Evolutionary conservation across 2,329 filamentous ascomycete species (phyloP), one percentile per base, ranked within the genome.

Genomic region (Amylocarpus encephaloides): DNA sequence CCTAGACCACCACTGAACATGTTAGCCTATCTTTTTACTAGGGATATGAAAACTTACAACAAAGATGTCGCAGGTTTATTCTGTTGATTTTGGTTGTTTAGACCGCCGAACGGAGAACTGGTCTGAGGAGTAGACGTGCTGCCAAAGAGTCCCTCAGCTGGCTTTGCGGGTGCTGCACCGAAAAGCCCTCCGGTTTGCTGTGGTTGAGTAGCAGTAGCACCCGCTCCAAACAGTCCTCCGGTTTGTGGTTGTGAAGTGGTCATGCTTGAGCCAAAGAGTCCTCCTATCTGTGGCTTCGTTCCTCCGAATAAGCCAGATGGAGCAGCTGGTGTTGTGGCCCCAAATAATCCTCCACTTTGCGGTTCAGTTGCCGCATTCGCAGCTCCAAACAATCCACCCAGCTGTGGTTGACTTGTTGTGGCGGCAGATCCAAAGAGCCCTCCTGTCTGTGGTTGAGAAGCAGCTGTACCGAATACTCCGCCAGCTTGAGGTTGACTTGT

Each of bases 71-170:
- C 50, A 42, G 63, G 60, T 43, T 66, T 58, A 49, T 53, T 64
- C 59, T 61, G 62, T 16, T 13, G 12, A 35, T 55, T 56, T 40
- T 60, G 56, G 29, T 52, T 53, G 18, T 59, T 60, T 36, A 59
- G 43, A 38, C 57, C 57, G 38, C 60, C 57, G 51, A 63, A 63
- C 3, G 61, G 40, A 26, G 40, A 43, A 11, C 5, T 15, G 38
- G 13, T 12, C n/a, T 26, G 22, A 7, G 22, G 41, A 16, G 22
- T 30, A 19, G 58, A 52, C 16, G 55, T 39, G 16, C 59, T 52
- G 43, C 67, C 67, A 54, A 70, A 69, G 12, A 70, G 54, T 29
- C 62, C 62, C 48, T 61, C 59, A 15, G 56, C 57, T 50, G 52
- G 58, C 18, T 61, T 59, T 50, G 65, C 65, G 43, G 60, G 47